Evolutionary conservation across 2,329 filamentous ascomycete species (phyloP).

Genomic region (Microcera coccophila): DNA sequence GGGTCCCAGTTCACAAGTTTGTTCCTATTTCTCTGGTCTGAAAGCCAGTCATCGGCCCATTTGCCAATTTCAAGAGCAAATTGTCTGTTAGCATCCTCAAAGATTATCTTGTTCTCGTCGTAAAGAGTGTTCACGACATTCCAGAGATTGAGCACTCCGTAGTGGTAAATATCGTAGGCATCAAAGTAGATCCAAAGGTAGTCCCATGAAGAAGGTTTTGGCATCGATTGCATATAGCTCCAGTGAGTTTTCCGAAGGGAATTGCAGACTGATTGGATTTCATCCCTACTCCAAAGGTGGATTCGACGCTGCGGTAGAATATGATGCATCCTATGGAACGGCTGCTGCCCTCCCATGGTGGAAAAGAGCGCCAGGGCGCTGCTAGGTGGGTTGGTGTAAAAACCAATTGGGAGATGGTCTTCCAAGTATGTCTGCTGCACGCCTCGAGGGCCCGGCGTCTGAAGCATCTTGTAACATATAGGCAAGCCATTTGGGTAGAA

Average conservation of each 20-base stretch:
- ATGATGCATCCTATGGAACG: conserved; percentile 29
- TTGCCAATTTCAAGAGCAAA: conserved; percentile 29
- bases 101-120: conserved; percentile 38
- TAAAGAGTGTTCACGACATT: conserved; percentile 41
- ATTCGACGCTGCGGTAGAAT: conserved; percentile 27
- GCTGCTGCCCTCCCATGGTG: conserved; percentile 28
- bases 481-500: conserved; percentile 38
- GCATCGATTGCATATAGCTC: conserved; percentile 34
- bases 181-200: conserved; percentile 49
- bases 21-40: conserved; percentile 24
- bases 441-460: conserved; percentile 20
- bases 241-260: conserved; percentile 36
- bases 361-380: conserved; percentile 38
- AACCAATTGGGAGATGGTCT: conserved; percentile 33
- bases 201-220: conserved; percentile 31
- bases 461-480: conserved; percentile 32
- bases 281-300: conserved; percentile 37
- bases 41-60: conserved; percentile 39
- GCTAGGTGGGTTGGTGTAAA: conserved; percentile 34
- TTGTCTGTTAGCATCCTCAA: conserved; percentile 22
- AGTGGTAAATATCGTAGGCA: conserved; percentile 42
- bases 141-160: conserved; percentile 48
- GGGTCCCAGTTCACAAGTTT: conserved; percentile 32
- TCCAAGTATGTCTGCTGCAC: conserved; percentile 33
- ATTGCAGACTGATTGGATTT: conserved; percentile 39